A percentile compares a stretch with the other conserved stretches of the same genome.
Evolutionary conservation across 2,329 filamentous ascomycete genomes (phyloP).

Genomic region (Fusarium sp.): DNA sequence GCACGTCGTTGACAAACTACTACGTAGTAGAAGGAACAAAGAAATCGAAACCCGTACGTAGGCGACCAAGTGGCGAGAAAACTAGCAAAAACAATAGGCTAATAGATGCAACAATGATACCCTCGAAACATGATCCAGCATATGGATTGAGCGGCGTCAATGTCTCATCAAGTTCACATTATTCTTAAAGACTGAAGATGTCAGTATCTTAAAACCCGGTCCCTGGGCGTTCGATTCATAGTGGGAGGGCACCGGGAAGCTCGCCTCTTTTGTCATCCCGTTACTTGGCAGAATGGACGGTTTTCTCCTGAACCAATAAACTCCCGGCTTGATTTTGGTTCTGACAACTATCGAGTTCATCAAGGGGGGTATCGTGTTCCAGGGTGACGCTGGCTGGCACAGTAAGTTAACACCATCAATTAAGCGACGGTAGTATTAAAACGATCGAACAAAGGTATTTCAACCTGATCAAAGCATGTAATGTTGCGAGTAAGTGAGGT

Average conservation of each 20-base stretch:
- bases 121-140: background rate
- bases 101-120: too few species aligned
- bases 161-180: constrained; percentile 8
- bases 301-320: constrained; percentile 9
- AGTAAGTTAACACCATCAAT: background rate
- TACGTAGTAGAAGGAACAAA: constrained; percentile 1
- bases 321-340: too few species aligned
- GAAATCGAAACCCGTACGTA: constrained; percentile 13
- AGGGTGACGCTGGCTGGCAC: background rate
- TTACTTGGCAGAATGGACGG: constrained; percentile 25
- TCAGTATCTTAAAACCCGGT: constrained; percentile 5
- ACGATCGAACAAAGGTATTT: background rate
- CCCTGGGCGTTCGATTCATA: constrained; percentile 23
- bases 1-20: constrained; percentile 8
- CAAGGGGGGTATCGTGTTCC: background rate
- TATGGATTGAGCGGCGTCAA: constrained; percentile 4
- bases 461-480: background rate
- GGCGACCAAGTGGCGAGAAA: constrained; percentile 11
- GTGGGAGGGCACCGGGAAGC: background rate
- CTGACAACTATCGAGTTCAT: background rate
- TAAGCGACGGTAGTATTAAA: background rate
- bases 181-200: background rate
- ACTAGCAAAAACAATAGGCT: background rate
- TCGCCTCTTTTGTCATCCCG: constrained; percentile 21
- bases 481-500: background rate